A percentile compares a stretch with the other conserved stretches of the same genome.
phyloP scores from a whole-genome alignment of 192 early-diverging fungal species.

The Podochytrium sp. region DNA sequence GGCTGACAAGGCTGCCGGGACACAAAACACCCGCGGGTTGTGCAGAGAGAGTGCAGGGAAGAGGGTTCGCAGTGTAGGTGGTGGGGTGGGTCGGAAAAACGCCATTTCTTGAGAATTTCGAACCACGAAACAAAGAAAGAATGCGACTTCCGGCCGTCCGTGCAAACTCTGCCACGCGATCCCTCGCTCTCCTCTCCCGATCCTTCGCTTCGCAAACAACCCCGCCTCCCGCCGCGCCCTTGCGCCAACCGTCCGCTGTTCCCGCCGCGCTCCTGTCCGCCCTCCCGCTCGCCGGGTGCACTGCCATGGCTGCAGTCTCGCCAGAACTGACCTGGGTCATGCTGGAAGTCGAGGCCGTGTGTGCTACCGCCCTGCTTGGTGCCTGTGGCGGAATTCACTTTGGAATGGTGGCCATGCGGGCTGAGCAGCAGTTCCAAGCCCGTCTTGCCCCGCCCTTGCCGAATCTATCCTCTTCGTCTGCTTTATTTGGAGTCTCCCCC shows the following conservation, averaged over 20 bases:
- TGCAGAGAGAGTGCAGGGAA: too few relatives aligned
- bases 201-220: not conserved
- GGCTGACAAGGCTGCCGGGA: too few relatives aligned
- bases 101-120: too few relatives aligned
- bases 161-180: too few relatives aligned
- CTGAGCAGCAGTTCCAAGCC: not conserved
- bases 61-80: too few relatives aligned
- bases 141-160: too few relatives aligned
- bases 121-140: too few relatives aligned
- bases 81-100: too few relatives aligned
- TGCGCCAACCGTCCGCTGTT: not conserved
- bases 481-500: not conserved
- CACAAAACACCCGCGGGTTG: too few relatives aligned
- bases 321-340: not conserved
- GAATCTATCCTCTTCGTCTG: not conserved
- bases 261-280: not conserved
- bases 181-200: too few relatives aligned
- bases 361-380: not conserved
- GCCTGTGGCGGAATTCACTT: not conserved
- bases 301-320: not conserved
- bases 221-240: not conserved
- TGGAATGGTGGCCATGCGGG: not conserved
- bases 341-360: not conserved
- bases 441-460: not conserved
- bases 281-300: slow-evolving; percentile 2